Evolutionary conservation across 169 alveolate species (phyloP), one percentile per base, ranked within the genome.

Genomic region (Cryptosporidium sp.): DNA sequence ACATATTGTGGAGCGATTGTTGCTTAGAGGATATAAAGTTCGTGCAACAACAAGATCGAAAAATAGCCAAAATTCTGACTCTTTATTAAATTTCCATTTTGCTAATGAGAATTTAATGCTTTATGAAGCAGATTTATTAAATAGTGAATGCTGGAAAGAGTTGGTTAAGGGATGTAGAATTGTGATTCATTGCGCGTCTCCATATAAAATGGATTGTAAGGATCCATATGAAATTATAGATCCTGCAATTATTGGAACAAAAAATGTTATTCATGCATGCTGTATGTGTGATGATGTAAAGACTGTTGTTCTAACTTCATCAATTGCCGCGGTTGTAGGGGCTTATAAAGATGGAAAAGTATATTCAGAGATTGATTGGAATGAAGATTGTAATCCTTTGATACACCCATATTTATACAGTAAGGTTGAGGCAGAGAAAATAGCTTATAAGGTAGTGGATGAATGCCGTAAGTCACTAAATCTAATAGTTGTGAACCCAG

Each of bases 101-200:
- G 89, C 89, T 7, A 12, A 23, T 7, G 58, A 80, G 35, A 80
- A 80, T 12, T 37, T 80, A 12, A 65, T 18, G 26, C 31, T 80
- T 2, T 23, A 7, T 61, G 89, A 80, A 37, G 89, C 89, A 8
- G 75, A 80, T 37, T 18, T 80, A 60, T 45, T 80, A 21, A 48
- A 80, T 65, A 23, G 39, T 12, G 31, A 44, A 9, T 62, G 65
- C 23, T 80, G 89, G 89, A 35, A 37, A 62, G 65, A 60, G 6
- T 23, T 80, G 26, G 62, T 80, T 6, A 80, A 80, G 44, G 89
- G 75, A 35, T 80, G 89, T 44, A 18, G 65, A 4, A 37, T 65
- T 37, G 89, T 80, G 62, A 62, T 80, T 44, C 89, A 80, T 70
- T 80, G 89, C n/a, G 89, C 89, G 21, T 80, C 89, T 14, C 89